These are phyloP conservation scores for Phytophthora hybrid DNA, from an alignment of 352 stramenopile species.

Conservation along the genomic window DNA sequence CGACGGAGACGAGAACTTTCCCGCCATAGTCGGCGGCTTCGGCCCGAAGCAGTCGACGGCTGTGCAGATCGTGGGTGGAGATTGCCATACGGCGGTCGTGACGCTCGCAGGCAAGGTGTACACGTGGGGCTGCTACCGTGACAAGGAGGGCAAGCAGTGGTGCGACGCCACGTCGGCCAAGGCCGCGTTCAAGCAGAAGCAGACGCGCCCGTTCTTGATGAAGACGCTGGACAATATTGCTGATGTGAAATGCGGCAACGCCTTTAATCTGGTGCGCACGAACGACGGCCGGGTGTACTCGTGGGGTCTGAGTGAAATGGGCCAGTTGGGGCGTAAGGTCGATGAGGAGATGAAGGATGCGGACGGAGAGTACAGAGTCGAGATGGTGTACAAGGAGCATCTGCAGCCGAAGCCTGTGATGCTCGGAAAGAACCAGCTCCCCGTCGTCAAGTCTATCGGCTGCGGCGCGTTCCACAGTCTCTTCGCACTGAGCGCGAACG, in stretches of 20 bases:
- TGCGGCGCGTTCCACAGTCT: constrained; percentile 92
- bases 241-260: constrained; percentile 84
- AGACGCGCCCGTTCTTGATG: constrained; percentile 69
- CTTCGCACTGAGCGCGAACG: constrained; percentile 65
- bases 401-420: constrained; percentile 79
- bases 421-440: constrained; percentile 58
- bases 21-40: constrained; percentile 67
- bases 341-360: constrained; percentile 72
- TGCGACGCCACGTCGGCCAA: constrained; percentile 76
- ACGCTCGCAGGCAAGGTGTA: constrained; percentile 92
- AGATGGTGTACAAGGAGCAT: constrained; percentile 84
- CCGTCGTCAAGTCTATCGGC: constrained; percentile 81
- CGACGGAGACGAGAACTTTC: constrained; percentile 80
- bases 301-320: constrained; percentile 93
- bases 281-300: constrained; percentile 91
- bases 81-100: constrained; percentile 94
- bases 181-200: constrained; percentile 86
- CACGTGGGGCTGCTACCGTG: constrained; percentile 96
- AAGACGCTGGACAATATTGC: constrained; percentile 68
- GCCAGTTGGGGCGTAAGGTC: constrained; percentile 81
- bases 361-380: constrained; percentile 74
- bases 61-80: constrained; percentile 91
- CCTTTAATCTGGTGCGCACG: constrained; percentile 88
- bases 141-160: constrained; percentile 96
- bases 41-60: constrained; percentile 47